phyloP scores from a whole-genome alignment of 1,284 basidiomycete genomes.

The Papiliotrema nemorosa region DNA sequence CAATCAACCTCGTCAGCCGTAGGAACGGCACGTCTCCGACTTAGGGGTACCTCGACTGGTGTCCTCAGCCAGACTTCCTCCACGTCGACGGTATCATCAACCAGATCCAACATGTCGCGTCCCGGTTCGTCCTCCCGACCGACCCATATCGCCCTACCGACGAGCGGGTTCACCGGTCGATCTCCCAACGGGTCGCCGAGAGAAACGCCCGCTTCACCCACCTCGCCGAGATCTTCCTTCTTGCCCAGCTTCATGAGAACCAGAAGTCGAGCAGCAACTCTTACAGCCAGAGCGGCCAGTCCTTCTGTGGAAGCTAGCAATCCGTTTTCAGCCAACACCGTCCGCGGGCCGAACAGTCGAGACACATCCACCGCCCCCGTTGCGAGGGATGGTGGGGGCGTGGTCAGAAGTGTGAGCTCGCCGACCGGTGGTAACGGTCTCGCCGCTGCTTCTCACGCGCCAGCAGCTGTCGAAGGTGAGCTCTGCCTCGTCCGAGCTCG shows the following conservation, averaged over 20 bases:
- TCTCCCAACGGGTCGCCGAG: slow-evolving; percentile 21
- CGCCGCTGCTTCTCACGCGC: not conserved
- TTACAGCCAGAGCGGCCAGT: slow-evolving; percentile 25
- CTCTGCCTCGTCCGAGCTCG: too few relatives aligned
- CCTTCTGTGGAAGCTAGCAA: slow-evolving; percentile 22
- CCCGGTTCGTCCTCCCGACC: slow-evolving; percentile 14
- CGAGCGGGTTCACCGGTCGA: slow-evolving; percentile 5
- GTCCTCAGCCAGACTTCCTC: not conserved
- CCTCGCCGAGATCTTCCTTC: slow-evolving; percentile 44
- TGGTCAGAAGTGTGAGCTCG: slow-evolving; percentile 40
- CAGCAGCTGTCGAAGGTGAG: too few relatives aligned
- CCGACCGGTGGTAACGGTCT: slow-evolving; percentile 15
- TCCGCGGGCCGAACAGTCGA: slow-evolving; percentile 5
- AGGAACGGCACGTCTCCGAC: not conserved
- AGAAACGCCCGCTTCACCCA: slow-evolving; percentile 27
- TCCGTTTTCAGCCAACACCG: too few relatives aligned
- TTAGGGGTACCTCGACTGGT: not conserved
- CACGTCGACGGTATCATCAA: not conserved
- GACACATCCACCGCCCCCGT: not conserved
- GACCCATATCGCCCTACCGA: slow-evolving; percentile 30
- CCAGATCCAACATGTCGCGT: slow-evolving; percentile 9
- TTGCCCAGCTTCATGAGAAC: slow-evolving; percentile 46
- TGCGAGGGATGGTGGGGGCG: slow-evolving; percentile 13
- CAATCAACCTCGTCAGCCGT: not conserved
- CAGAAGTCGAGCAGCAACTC: slow-evolving; percentile 36